phyloP scores from a whole-genome alignment of 75 land plant species.

The Pinus albicaulis region DNA sequence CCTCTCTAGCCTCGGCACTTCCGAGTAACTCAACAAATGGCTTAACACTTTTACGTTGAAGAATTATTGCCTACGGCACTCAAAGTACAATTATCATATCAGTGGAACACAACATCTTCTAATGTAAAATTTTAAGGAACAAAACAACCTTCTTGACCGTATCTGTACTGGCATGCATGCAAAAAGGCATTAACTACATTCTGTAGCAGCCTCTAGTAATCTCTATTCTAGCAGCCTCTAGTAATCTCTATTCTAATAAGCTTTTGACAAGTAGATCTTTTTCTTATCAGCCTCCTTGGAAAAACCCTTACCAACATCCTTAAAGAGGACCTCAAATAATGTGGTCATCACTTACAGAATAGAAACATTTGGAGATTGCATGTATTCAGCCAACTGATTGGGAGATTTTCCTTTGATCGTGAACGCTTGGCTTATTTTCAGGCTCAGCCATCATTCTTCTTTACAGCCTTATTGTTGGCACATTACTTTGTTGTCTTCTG shows the following conservation, averaged over 20 bases:
- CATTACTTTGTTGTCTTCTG: too few relatives aligned
- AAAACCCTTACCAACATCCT: constrained; percentile 69
- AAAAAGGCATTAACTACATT: constrained; percentile 67
- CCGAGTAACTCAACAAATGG: constrained; percentile 93
- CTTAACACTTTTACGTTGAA: constrained; percentile 47
- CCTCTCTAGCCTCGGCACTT: constrained; percentile 62
- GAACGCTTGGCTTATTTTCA: constrained; percentile 12
- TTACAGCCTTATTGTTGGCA: too few relatives aligned
- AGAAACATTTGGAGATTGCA: constrained; percentile 32
- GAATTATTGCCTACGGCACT: constrained; percentile 26
- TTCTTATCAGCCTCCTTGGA: constrained; percentile 74
- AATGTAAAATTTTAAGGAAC: constrained; percentile 71
- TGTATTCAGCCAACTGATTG: constrained; percentile 33
- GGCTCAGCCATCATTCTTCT: too few relatives aligned
- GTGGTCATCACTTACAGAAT: constrained; percentile 60
- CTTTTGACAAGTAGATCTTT: constrained; percentile 56
- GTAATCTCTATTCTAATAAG: constrained; percentile 44
- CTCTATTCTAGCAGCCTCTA: constrained; percentile 60
- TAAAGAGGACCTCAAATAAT: constrained; percentile 69
- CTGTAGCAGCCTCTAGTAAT: constrained; percentile 53
- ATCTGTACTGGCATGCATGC: constrained; percentile 33
- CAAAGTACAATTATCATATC: constrained; percentile 41
- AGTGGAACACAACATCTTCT: constrained; percentile 65
- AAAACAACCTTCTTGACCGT: constrained; percentile 70
- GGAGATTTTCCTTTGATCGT: constrained; percentile 55